Percentiles rank a stretch among this genome's conserved stretches.
Evolutionary conservation across 2,329 filamentous ascomycete species (phyloP).

Genomic region (Didymella keratinophila): DNA sequence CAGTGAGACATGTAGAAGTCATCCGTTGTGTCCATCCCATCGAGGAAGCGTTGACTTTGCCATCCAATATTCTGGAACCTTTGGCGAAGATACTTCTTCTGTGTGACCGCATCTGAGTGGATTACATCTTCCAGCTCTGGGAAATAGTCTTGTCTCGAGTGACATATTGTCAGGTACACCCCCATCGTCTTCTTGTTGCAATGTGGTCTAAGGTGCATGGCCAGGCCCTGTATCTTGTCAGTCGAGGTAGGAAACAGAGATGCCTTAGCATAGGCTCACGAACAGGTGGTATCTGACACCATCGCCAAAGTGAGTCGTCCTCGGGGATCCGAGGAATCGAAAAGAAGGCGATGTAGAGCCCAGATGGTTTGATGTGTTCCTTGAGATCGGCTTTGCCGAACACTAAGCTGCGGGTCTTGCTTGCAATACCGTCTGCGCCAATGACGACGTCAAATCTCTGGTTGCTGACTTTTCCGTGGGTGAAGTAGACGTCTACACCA

Average conservation of each 20-base stretch:
- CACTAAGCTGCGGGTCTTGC: conserved; percentile 35
- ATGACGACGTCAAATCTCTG: conserved; percentile 43
- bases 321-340: conserved; percentile 34
- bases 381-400: conserved; percentile 31
- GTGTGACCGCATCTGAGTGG: conserved; percentile 45
- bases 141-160: conserved; percentile 19
- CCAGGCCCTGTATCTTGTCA: conserved; percentile 22
- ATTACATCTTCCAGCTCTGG: conserved; percentile 29
- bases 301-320: conserved; percentile 35
- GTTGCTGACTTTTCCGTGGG: conserved; percentile 26
- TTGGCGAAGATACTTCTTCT: conserved; percentile 52
- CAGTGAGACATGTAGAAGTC: conserved; percentile 15
- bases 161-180: conserved; percentile 37
- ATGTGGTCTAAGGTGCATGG: conserved; percentile 39
- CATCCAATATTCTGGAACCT: conserved; percentile 55
- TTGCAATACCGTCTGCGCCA: conserved; percentile 41
- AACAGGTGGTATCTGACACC: conserved; percentile 34
- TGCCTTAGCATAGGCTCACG: background rate
- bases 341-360: conserved; percentile 43
- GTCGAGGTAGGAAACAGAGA: background rate
- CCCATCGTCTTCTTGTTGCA: conserved; percentile 36
- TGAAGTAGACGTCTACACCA: conserved; percentile 35
- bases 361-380: conserved; percentile 32
- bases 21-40: conserved; percentile 50
- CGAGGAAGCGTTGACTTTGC: conserved; percentile 55